Base-by-base conservation (phyloP, 2,329 filamentous ascomycete genomes). In the Ampelomyces quisqualis region DNA sequence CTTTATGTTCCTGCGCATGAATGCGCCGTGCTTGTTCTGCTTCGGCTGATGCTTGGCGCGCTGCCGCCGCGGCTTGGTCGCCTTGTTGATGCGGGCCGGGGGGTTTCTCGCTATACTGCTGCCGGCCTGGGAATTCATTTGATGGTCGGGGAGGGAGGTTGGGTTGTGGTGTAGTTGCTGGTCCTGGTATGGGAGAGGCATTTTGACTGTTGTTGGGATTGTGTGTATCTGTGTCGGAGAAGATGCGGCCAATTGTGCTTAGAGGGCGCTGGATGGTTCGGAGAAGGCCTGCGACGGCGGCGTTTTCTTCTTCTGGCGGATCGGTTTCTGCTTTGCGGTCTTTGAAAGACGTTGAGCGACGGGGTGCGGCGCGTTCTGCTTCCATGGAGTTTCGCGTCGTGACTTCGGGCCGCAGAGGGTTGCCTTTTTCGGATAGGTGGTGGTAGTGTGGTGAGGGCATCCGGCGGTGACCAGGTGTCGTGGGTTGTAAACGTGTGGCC, bases 231-330 rank as follows among this genome's bases (percentile, higher is more conserved):
- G 84, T 83, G 49, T 88, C 93, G 0, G 88, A 89, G 69, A 98
- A 97, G 47, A 98, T 97, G 37, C 91, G 82, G 3, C 93, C 93
- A 46, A 98, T 95, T 1, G 88, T 94, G 40, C 85, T 89, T 9
- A 98, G 75, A 0, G 93, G 93, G 43, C 82, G 86, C 68, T 97
- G 91, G 40, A 98, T 96, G 0, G 90, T 91, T 32, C 90, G 82
- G 2, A 98, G 75, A 10, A 98, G 74, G 1, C 91, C 90, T 26
- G 85, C 82, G 18, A 96, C 91, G 29, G 90, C 85, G 1, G 86
- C 85, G 37, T 82, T 84, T 35, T 70, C 68, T 42, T 95, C 89
- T 24, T 91, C 87, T 9, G 73, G 62, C 65, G 73, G 62, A 5
- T 67, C 60, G 0, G 39, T 29, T 19, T 62, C 53, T 21, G 44